These are phyloP conservation scores for Wickerhamomyces sp. DNA, from an alignment of 1,139 yeast species.

Conservation along the genomic window DNA sequence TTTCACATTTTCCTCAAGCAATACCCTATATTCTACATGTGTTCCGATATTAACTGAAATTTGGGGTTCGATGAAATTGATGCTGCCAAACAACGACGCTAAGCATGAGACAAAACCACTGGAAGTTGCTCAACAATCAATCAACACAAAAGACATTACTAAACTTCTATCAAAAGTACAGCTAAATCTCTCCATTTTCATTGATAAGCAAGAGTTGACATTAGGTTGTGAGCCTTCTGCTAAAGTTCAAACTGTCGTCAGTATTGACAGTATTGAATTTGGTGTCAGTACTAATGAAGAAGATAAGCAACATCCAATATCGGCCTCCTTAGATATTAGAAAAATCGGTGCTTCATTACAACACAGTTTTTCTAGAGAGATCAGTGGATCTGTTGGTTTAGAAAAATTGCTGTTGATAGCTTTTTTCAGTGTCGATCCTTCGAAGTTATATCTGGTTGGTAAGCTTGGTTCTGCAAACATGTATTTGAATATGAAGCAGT, in stretches of 20 bases:
- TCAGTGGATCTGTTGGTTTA: conserved; percentile 71
- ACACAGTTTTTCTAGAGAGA: conserved; percentile 86
- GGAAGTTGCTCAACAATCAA: conserved; percentile 1
- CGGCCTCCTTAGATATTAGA: conserved; percentile 43
- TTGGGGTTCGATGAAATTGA: conserved; percentile 36
- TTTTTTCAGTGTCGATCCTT: conserved; percentile 35
- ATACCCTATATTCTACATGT: conserved; percentile 65
- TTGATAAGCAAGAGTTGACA: conserved; percentile 70
- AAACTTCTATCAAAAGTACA: conserved; percentile 50
- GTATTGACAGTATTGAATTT: conserved; percentile 59
- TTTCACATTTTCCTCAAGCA: conserved; percentile 67
- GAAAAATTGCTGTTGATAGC: conserved; percentile 42
- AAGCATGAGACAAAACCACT: neutral
- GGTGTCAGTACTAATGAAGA: conserved; percentile 52
- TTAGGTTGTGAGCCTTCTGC: conserved; percentile 93
- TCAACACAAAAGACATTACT: conserved; percentile 28
- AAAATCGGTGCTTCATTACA: conserved; percentile 69
- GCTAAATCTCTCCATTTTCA: conserved; percentile 55
- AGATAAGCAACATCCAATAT: conserved; percentile 36
- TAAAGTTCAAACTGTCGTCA: conserved; percentile 81
- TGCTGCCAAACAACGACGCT: conserved; percentile 26
- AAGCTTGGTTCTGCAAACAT: conserved; percentile 54
- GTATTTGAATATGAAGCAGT: conserved; percentile 74
- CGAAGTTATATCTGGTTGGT: conserved; percentile 46
- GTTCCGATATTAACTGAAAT: conserved; percentile 73